phyloP scores from a whole-genome alignment of 2,329 filamentous ascomycete species.

The Dendryphion nanum region DNA sequence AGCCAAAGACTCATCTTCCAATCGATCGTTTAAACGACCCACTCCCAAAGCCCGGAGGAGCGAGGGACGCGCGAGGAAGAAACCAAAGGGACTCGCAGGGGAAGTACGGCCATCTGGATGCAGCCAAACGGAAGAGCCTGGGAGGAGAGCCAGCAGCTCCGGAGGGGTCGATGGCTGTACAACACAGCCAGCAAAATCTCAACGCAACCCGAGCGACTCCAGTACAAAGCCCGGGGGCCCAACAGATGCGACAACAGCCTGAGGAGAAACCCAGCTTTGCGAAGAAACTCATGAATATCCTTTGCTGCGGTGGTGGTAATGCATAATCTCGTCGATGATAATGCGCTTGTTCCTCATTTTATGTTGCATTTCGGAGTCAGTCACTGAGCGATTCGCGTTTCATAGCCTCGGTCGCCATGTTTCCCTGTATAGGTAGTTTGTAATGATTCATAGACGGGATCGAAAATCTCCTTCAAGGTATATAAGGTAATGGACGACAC shows the following conservation, averaged over 20 bases:
- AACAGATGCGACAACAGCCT: conserved; percentile 60
- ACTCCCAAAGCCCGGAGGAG: conserved; percentile 61
- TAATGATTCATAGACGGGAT: conserved; percentile 42
- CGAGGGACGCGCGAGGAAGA: conserved; percentile 49
- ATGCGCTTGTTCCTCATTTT: conserved; percentile 14
- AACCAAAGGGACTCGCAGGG: conserved; percentile 27
- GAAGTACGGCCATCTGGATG: conserved; percentile 19
- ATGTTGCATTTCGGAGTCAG: conserved; percentile 35
- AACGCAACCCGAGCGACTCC: conserved; percentile 60
- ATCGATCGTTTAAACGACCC: conserved; percentile 46
- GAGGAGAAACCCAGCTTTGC: conserved; percentile 72
- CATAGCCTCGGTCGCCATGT: conserved; percentile 21
- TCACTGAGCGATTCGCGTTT: conserved; percentile 29
- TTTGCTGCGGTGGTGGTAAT: conserved; percentile 69
- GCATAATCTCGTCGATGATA: conserved; percentile 13
- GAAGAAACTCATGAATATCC: conserved; percentile 87
- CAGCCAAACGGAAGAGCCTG: conserved; percentile 67
- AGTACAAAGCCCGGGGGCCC: conserved; percentile 41
- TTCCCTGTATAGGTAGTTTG: conserved; percentile 42
- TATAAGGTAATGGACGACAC: conserved; percentile 32
- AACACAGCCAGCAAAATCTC: conserved; percentile 89
- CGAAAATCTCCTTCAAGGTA: conserved; percentile 32
- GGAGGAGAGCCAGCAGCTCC: conserved; percentile 73
- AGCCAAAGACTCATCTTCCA: conserved; percentile 54
- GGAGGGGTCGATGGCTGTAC: conserved; percentile 87